Percentiles rank a stretch among this genome's conserved stretches.
These are phyloP conservation scores for Pichia sp. DNA, from an alignment of 1,139 yeast species.

Conservation along the genomic window DNA sequence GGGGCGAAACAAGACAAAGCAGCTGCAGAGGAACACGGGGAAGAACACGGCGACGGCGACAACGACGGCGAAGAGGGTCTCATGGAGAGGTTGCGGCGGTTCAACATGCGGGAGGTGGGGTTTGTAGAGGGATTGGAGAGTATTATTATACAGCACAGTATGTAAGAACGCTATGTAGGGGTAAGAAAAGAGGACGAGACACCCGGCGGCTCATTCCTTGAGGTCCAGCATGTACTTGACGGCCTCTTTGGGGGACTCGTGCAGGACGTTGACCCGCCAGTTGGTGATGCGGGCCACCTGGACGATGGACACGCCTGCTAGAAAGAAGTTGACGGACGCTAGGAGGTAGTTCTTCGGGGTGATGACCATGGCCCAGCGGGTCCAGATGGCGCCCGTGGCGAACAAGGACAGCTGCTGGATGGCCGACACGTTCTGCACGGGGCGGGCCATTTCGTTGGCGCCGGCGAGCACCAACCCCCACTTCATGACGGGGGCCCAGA, in stretches of 20 bases:
- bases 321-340: slow-evolving; percentile 91
- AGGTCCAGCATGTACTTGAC: slow-evolving; percentile 43
- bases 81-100: slow-evolving; percentile 9
- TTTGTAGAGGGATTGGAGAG: background rate
- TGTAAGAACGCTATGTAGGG: background rate
- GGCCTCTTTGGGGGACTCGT: slow-evolving; percentile 49
- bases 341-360: slow-evolving; percentile 79
- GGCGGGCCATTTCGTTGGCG: slow-evolving; percentile 75
- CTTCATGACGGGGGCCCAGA: slow-evolving; percentile 71
- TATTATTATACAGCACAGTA: background rate
- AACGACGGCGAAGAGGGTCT: slow-evolving; percentile 26
- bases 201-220: slow-evolving; percentile 38
- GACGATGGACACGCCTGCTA: slow-evolving; percentile 83
- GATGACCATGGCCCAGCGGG: slow-evolving; percentile 95
- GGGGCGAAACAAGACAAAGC: slow-evolving; percentile 11
- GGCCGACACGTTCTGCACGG: slow-evolving; percentile 86
- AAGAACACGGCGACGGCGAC: no score
- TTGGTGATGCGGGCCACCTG: slow-evolving; percentile 67
- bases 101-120: background rate
- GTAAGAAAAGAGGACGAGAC: no score
- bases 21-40: slow-evolving; percentile 18
- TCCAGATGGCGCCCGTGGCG: slow-evolving; percentile 95
- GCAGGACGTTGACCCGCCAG: slow-evolving; percentile 44
- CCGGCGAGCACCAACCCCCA: slow-evolving; percentile 95
- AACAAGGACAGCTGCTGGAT: slow-evolving; percentile 86